Evolutionary conservation across 1,139 yeast species (phyloP), one percentile per base, ranked within the genome.

Genomic region (Saccharomyces hybrid): DNA sequence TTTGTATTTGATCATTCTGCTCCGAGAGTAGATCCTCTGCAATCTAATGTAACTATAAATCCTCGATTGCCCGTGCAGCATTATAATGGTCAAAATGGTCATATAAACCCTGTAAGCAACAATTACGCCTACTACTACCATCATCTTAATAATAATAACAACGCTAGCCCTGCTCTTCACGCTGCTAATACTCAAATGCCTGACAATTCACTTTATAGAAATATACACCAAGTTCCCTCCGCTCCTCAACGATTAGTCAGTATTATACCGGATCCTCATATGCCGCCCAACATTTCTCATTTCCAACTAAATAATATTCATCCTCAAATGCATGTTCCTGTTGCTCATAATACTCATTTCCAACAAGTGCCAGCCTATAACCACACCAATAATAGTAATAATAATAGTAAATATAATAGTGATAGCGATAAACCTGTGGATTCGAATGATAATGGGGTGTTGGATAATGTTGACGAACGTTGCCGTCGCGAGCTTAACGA

Each of bases 11-110:
- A 38, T 9, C 44, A 20, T 16, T 38, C 44, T 38, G 44, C 44
- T 38, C 44, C 44, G 44, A 16, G 44, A 11, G 44, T 38, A 38
- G 44, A 38, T 38, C 44, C 44, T 38, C n/a, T 38, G 44, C 44
- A 38, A 16, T 9, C 44, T 8, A 20, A 20, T 16, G 44, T 38
- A 20, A 5, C 26, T 9, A 9, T 20, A 38, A 38, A 38, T 16
- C n/a, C 44, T 11, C 25, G 13, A 5, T 8, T 38, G 16, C 41
- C 41, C 9, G 3, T 32, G 25, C 44, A 38, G 9, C 44, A 38
- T 20, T 38, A 38, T 38, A 38, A 16, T 38, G 13, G 23, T 4
- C 42, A 14, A 6, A 34, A 9, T 34, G 23, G 8, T 8, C 23
- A 9, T 20, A 20, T 38, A 9, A 16, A 38, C 11, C 4, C 13